Evolutionary conservation across 2,329 filamentous ascomycete genomes (phyloP), one percentile per base, ranked within the genome.

Genomic region (Incumbomyces delicatus): DNA sequence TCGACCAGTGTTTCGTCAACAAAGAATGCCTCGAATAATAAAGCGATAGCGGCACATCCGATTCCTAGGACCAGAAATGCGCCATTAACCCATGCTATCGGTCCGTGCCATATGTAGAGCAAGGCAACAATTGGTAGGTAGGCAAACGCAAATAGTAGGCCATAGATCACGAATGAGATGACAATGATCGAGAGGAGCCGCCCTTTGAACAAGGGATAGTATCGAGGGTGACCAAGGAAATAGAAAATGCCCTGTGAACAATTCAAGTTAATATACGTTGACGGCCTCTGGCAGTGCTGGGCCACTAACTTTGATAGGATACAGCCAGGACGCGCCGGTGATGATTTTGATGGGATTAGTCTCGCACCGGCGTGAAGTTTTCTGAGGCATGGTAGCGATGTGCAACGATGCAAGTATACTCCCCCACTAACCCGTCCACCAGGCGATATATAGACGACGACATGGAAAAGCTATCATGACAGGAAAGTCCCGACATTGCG

Each of bases 121-220:
- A 98, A 86, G 1, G 86, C 85, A 47, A 87, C 87, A 62, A 96
- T 87, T 0, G 90, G 90, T 2, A 95, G 68, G 57, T 94, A 96
- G 1, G 87, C 74, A 65, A 92, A 94, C 11, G 87, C 73, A 65
- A 96, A 96, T 16, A 96, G 78, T 16, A 94, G 72, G n/a, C 81
- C 70, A 52, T 95, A 86, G 12, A 95, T 84, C 46, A 92, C 78
- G 12, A 83, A 70, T 0, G 89, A 95, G 11, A 95, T 81, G 12
- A 95, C 69, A 2, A 85, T 77, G 22, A 94, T 75, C 0, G 90
- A 89, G 0, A 96, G 66, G 2, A 98, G 71, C 13, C 89, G 81
- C 18, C 84, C 74, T 48, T 78, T 72, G 54, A 95, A 83, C 1
- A 95, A 75, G 18, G 89, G 88, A 66, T 84, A 94, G 54, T 92